These are phyloP conservation scores for Atkinsonella hypoxylon DNA, from an alignment of 2,329 filamentous ascomycete species.

Conservation along the genomic window DNA sequence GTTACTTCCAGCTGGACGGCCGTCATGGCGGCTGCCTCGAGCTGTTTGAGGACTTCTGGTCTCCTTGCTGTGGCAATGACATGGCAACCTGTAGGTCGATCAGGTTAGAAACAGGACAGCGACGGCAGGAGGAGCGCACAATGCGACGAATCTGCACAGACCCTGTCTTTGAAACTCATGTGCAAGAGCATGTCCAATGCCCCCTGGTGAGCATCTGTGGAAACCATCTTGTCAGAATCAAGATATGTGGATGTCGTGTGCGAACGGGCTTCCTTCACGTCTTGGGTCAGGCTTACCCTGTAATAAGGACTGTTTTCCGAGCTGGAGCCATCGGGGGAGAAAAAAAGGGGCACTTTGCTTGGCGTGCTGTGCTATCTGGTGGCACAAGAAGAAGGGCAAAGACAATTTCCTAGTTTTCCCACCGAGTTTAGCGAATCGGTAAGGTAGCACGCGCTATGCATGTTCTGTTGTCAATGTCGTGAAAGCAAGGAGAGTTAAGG, in stretches of 20 bases:
- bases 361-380: no score
- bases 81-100: conserved; percentile 22
- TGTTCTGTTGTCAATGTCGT: no score
- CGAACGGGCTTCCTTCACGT: not conserved
- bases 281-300: conserved; percentile 25
- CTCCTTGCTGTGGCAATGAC: conserved; percentile 47
- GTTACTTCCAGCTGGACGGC: conserved; percentile 43
- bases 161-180: conserved; percentile 40
- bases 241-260: not conserved
- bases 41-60: conserved; percentile 31
- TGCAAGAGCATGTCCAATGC: conserved; percentile 43
- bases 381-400: no score
- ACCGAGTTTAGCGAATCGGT: no score
- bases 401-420: no score
- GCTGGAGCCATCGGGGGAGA: conserved; percentile 13
- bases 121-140: not conserved
- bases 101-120: no score
- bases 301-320: conserved; percentile 35
- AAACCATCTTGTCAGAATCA: not conserved
- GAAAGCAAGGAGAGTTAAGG: no score
- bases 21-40: conserved; percentile 35
- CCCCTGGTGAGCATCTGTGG: conserved; percentile 42
- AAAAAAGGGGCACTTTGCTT: not conserved
- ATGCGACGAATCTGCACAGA: conserved; percentile 12
- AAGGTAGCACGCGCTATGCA: no score